phyloP scores from a whole-genome alignment of 208 protist genomes.

The Endotrypanum monterogeii region DNA sequence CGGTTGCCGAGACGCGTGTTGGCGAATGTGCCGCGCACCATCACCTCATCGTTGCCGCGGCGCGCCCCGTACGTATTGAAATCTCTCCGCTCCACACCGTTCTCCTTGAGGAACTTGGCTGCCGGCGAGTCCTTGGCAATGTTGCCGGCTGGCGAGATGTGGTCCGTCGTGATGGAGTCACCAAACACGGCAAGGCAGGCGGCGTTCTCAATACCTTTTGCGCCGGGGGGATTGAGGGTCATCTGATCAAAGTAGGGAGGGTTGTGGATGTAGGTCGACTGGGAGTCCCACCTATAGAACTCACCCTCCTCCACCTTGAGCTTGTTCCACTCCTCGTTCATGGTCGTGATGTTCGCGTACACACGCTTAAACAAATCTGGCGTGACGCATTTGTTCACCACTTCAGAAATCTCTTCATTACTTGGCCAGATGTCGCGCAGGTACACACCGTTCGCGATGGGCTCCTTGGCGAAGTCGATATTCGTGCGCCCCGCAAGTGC shows the following conservation, averaged over 20 bases:
- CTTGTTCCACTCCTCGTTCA: constrained; percentile 92
- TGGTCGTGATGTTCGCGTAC: constrained; percentile 90
- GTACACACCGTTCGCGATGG: constrained; percentile 93
- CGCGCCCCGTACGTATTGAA: constrained; percentile 97
- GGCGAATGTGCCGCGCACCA: constrained; percentile 96
- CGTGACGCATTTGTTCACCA: constrained; percentile 87
- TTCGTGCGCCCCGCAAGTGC: constrained; percentile 94
- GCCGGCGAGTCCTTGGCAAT: constrained; percentile 95
- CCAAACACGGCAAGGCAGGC: constrained; percentile 92
- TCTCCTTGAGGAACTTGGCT: constrained; percentile 80
- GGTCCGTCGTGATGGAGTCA: constrained; percentile 97
- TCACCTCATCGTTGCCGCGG: constrained; percentile 96
- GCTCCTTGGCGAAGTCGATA: constrained; percentile 94
- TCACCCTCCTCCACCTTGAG: constrained; percentile 84
- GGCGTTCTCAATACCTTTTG: constrained; percentile 77
- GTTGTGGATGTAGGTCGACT: constrained; percentile 96
- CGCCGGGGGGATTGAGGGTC: constrained; percentile 52
- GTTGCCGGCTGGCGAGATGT: constrained; percentile 96
- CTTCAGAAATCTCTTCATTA: constrained; percentile 75
- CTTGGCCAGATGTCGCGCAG: constrained; percentile 97
- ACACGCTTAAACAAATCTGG: constrained; percentile 92
- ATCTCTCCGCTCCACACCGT: constrained; percentile 90
- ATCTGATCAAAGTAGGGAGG: constrained; percentile 95
- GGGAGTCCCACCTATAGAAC: constrained; percentile 94
- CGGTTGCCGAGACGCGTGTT: constrained; percentile 95